Base-by-base conservation (phyloP, 2,329 filamentous ascomycete species). In the Apiospora sp. region DNA sequence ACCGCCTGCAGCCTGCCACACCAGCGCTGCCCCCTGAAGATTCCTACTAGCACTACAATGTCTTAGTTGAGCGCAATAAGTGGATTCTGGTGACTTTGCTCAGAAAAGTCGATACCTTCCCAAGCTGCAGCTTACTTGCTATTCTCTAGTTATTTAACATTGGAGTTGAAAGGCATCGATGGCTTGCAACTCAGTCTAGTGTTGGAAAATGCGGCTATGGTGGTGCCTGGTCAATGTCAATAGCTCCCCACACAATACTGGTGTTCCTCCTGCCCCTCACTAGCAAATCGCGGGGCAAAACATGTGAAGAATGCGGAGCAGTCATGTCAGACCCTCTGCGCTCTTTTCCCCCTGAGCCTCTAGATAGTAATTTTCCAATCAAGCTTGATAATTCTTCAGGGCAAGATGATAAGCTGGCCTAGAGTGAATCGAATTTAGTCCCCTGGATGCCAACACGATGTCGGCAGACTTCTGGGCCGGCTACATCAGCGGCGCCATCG, bases 401-500 rank as follows among this genome's bases (percentile, higher is more conserved):
- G 30, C 30, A 19, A 64, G 3, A 64, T 64, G 30, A 64, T n/a
- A 12, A 27, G 30, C 6, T 37, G 3, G n/a, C 19, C 10, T n/a
- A 2, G 12, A 2, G 2, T n/a, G 1, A 34, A 13, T 24, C n/a
- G 10, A n/a, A 41, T n/a, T 10, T 4, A n/a, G 4, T 10, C 8
- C 58, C 10, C 6, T 64, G n/a, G 1, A 13, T 41, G n/a, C 22
- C 67, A 34, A 68, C 13, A 68, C 4, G 0, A 96, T 96, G 93
- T 94, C 93, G 69, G 90, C 94, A 77, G 95, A 98, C 81, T 98
- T 98, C 83, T 97, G 94, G 93, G 94, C 95, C 72, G 95, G 95
- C 79, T 81, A 81, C 51, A 72, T 81, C 69, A 80, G 80, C 67
- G 80, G 75, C 30, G 80, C 80, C 8, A 76, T 81, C 68, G 94